Conservation (phyloP, 345 rosid species). For the Diplotaxis tenuifolia region DNA sequence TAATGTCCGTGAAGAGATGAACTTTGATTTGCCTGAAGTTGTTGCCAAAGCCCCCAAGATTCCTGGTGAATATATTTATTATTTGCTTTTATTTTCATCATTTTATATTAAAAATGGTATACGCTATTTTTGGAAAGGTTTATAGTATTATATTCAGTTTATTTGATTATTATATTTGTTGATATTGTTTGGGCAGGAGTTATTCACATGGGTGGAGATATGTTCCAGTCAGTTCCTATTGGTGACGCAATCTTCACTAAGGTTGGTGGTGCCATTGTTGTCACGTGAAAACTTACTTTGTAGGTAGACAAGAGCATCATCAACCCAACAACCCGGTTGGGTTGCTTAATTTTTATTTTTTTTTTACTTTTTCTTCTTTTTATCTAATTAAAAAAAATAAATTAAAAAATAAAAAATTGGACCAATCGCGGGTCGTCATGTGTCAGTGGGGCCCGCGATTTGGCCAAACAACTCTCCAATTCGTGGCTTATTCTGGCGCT, state of each 20-base stretch:
- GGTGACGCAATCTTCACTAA: slow-evolving; percentile 81
- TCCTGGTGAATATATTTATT: slow-evolving; percentile 46
- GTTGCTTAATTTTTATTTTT: no score
- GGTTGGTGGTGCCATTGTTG: slow-evolving; percentile 36
- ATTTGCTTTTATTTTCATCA: background rate
- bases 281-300: slow-evolving; percentile 8
- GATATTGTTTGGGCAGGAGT: slow-evolving; percentile 43
- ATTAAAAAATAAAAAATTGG: no score
- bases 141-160: background rate
- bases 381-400: no score
- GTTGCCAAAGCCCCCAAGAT: slow-evolving; percentile 68
- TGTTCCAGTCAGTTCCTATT: slow-evolving; percentile 60
- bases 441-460: no score
- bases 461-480: no score
- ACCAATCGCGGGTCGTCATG: no score
- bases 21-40: slow-evolving; percentile 90
- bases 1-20: slow-evolving; percentile 52
- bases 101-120: background rate
- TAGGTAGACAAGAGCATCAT: no score
- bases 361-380: no score
- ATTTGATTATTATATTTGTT: background rate
- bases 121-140: background rate
- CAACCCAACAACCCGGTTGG: no score
- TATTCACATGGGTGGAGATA: slow-evolving; percentile 64
- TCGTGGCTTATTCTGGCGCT: no score